Evolutionary conservation across 2,329 filamentous ascomycete species (phyloP), one percentile per base, ranked within the genome.

Genomic region (Diaporthe sp.): DNA sequence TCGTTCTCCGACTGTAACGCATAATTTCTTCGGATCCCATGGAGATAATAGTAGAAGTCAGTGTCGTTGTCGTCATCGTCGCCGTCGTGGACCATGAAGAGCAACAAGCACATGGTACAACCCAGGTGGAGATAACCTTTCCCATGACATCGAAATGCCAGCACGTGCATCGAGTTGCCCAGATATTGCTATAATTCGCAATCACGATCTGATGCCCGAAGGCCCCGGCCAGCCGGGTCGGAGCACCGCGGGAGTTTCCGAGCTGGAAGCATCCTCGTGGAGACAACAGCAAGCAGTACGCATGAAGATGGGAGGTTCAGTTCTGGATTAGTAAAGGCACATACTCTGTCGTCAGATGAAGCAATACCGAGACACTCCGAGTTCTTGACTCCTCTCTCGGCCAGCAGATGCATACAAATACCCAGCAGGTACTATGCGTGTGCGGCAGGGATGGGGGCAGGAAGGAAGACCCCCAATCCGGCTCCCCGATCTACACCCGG

Each of bases 41-140:
- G 61, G 61, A 65, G 44, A 15, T 9, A n/a, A 22, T 49, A 28
- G 42, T 42, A 20, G 10, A 3, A 12, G 6, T 92, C 92, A 82
- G 98, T 95, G 85, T 98, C 98, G 20, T 98, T 88, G 0, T 98
- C 96, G 60, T 98, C 95, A 79, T 95, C 93, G 73, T 94, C 91
- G 84, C 94, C 94, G 87, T 98, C 10, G 97, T 0, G 98, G 85
- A 1, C 94, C 94, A 79, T 94, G 97, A 1, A 98, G 88, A 0
- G 95, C 94, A 37, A 98, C 90, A 79, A 98, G 98, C 22, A 98
- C 94, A 83, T 98, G 95, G 96, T 12, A 98, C 86, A 0, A 90
- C 84, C 12, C 95, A 95, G 0, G 89, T 94, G 20, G 98, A 88
- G 0, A 90, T 96, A 39, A 98, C 90, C 84, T 94, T 93, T 1